A percentile compares a stretch with the other conserved stretches of the same genome.
Evolutionary conservation across 2,329 filamentous ascomycete genomes (phyloP).

Genomic region (Paraphaeosphaeria minitans): DNA sequence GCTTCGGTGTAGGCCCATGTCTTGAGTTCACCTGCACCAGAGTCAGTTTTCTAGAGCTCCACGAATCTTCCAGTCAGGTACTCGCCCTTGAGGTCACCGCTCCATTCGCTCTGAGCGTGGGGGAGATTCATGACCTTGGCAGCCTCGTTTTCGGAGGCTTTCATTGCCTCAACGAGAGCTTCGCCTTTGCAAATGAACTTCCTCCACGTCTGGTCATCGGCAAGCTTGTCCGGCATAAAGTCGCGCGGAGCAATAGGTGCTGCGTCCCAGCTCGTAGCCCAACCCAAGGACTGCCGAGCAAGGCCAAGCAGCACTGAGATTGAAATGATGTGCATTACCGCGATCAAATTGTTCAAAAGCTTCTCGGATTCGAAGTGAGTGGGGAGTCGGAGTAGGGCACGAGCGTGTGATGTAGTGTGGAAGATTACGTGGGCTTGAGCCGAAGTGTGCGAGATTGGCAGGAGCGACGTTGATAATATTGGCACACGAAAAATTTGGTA

Average conservation of each 20-base stretch:
- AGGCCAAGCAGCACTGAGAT: neutral
- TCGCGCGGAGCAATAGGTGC: neutral
- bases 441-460: neutral
- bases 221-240: conserved; percentile 4
- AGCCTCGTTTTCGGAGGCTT: conserved; percentile 18
- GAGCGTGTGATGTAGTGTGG: no score
- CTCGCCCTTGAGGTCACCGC: conserved; percentile 15
- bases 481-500: no score
- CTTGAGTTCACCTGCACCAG: conserved; percentile 2
- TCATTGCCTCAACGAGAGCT: conserved; percentile 18
- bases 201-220: conserved; percentile 1
- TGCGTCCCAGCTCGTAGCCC: no score
- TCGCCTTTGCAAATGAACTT: conserved; percentile 19
- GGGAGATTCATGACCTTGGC: conserved; percentile 21
- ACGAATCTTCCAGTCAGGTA: neutral
- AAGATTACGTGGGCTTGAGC: no score
- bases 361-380: neutral
- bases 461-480: neutral
- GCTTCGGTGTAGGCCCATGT: conserved; percentile 23
- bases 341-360: neutral
- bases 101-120: conserved; percentile 22
- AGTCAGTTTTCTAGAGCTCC: neutral
- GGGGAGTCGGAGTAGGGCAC: no score
- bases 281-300: neutral
- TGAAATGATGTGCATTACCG: neutral